phyloP scores from a whole-genome alignment of 495 filamentous ascomycete species.

The Podospora fimiseda region DNA sequence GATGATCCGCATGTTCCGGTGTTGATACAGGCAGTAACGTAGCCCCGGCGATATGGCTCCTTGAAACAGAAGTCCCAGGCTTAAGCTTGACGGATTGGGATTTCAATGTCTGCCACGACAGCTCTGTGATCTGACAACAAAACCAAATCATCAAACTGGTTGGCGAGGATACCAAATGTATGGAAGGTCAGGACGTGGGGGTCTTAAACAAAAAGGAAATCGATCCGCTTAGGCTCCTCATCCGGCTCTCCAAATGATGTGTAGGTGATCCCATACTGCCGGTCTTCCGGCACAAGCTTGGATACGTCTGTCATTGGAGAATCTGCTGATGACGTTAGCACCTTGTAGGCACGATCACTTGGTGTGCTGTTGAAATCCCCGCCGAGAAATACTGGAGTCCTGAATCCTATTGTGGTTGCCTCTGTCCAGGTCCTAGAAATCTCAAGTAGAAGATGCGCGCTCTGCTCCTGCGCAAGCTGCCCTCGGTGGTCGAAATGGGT shows the following conservation, averaged over 20 bases:
- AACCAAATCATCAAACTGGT: conserved; percentile 58
- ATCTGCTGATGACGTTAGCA: conserved; percentile 34
- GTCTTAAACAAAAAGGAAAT: conserved; percentile 26
- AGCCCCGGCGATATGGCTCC: not conserved
- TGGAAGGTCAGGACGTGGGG: conserved; percentile 9
- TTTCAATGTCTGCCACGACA: conserved; percentile 59
- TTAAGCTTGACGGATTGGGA: conserved; percentile 6
- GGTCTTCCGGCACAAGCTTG: conserved; percentile 14
- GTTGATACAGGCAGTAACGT: not conserved
- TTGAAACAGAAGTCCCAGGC: not conserved
- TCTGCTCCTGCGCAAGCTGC: conserved; percentile 46
- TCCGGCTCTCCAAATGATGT: conserved; percentile 56
- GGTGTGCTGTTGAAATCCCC: conserved; percentile 77
- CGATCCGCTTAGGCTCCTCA: conserved; percentile 22
- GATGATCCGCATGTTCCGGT: no score
- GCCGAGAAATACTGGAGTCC: conserved; percentile 53
- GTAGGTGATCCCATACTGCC: conserved; percentile 39
- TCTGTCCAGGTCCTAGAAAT: conserved; percentile 26
- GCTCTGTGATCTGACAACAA: conserved; percentile 71
- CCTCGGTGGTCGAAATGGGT: conserved; percentile 77
- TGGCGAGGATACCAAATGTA: conserved; percentile 54
- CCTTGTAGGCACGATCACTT: conserved; percentile 56
- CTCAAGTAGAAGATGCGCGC: conserved; percentile 42
- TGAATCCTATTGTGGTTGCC: not conserved
- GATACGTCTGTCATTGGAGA: conserved; percentile 26